Percentiles rank a stretch among this genome's conserved stretches.
These are phyloP conservation scores for Monilinia polystroma DNA, from an alignment of 2,329 filamentous ascomycete species.

Conservation along the genomic window DNA sequence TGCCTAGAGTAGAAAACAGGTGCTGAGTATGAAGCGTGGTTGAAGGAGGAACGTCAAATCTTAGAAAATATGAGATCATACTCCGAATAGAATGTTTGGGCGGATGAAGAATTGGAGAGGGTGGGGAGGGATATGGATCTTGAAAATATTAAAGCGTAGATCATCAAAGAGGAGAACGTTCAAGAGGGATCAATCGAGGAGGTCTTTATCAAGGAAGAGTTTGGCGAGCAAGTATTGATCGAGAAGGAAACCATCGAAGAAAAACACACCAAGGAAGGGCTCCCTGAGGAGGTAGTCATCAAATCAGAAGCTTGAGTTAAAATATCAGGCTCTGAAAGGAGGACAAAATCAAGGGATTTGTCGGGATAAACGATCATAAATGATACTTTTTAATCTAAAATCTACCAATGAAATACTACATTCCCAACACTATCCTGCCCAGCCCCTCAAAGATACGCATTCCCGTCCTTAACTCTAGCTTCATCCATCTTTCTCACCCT, in stretches of 20 bases:
- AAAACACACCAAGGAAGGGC: too few relatives aligned
- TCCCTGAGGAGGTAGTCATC: too few relatives aligned
- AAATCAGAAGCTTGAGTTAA: too few relatives aligned
- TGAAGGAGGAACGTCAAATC: neutral
- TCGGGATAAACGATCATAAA: neutral
- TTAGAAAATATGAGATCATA: neutral
- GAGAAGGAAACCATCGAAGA: too few relatives aligned
- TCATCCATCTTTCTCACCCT: slow-evolving; percentile 28
- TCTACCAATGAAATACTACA: neutral
- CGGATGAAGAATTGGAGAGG: neutral
- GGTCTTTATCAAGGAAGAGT: too few relatives aligned
- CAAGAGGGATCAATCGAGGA: too few relatives aligned
- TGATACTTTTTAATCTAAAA: neutral
- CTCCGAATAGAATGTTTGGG: neutral
- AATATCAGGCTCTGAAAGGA: too few relatives aligned
- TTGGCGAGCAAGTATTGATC: too few relatives aligned
- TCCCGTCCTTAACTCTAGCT: slow-evolving; percentile 28
- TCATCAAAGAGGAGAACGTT: neutral
- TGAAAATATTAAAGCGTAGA: neutral
- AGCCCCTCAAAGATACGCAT: neutral
- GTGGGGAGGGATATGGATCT: neutral
- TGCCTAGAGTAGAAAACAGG: neutral
- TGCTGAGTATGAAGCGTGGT: neutral
- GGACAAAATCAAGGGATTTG: neutral
- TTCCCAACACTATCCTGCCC: neutral